A percentile compares a stretch with the other conserved stretches of the same genome.
phyloP scores from a whole-genome alignment of 371 early-diverging fungal genomes.

The Circinella umbellata region DNA sequence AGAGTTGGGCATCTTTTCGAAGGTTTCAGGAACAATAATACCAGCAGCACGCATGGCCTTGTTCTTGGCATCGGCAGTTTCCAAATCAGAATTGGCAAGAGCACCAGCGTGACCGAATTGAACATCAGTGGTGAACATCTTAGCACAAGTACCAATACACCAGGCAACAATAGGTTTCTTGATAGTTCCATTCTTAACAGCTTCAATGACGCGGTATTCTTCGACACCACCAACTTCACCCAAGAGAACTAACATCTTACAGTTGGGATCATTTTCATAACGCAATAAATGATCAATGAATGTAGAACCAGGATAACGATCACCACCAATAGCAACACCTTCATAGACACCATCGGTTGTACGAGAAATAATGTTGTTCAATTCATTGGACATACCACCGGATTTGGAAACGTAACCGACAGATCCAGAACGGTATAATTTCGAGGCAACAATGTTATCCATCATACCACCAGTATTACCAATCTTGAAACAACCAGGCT shows the following conservation, averaged over 20 bases:
- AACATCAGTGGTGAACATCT: slow-evolving; percentile 98
- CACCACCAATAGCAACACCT: slow-evolving; percentile 98
- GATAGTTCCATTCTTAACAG: slow-evolving; percentile 86
- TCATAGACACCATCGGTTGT: slow-evolving; percentile 98
- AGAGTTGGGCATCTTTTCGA: slow-evolving; percentile 90
- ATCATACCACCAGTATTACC: slow-evolving; percentile 99
- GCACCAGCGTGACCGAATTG: slow-evolving; percentile 98
- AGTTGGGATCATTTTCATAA: slow-evolving; percentile 90
- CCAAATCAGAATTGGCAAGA: slow-evolving; percentile 93
- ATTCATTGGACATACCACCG: slow-evolving; percentile 99
- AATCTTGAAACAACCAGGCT: slow-evolving; percentile 99
- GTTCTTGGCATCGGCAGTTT: slow-evolving; percentile 98
- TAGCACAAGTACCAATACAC: slow-evolving; percentile 99
- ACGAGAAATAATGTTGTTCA: slow-evolving; percentile 97
- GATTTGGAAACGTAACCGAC: slow-evolving; percentile 98
- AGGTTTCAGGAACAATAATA: slow-evolving; percentile 93
- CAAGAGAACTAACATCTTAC: slow-evolving; percentile 93
- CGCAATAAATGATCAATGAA: slow-evolving; percentile 97
- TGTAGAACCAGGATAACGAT: slow-evolving; percentile 98
- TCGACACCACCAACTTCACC: slow-evolving; percentile 99
- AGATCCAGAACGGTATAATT: slow-evolving; percentile 95
- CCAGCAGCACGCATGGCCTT: slow-evolving; percentile 86
- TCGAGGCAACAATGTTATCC: slow-evolving; percentile 98
- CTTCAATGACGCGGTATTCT: slow-evolving; percentile 94
- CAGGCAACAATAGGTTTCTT: slow-evolving; percentile 98